These are phyloP conservation scores for Arabidopsis hybrid DNA, from an alignment of 441 rosid genomes.

Conservation along the genomic window DNA sequence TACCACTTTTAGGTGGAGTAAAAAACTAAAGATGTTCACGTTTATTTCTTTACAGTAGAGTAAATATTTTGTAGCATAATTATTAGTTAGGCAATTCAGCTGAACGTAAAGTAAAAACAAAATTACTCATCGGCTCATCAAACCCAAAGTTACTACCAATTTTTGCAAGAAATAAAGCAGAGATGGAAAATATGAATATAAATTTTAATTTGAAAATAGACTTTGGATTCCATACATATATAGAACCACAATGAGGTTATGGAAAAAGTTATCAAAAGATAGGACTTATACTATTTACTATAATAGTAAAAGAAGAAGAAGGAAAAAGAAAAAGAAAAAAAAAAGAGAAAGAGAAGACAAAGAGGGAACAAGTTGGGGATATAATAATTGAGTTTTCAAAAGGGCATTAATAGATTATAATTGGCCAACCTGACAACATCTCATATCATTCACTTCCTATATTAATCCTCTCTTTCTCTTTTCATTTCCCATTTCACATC, in stretches of 20 bases:
- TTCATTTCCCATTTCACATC: slow-evolving; percentile 27
- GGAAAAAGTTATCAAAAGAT: slow-evolving; percentile 24
- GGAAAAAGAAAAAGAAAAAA: not conserved
- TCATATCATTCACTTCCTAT: slow-evolving; percentile 38
- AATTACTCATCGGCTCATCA: too few relatives aligned
- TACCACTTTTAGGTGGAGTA: too few relatives aligned
- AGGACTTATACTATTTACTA: slow-evolving; percentile 23
- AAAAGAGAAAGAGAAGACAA: slow-evolving; percentile 31
- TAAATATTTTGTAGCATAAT: too few relatives aligned
- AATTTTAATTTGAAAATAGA: slow-evolving; percentile 6
- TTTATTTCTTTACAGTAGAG: too few relatives aligned
- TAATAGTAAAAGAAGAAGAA: slow-evolving; percentile 23
- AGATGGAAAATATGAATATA: not conserved
- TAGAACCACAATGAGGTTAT: slow-evolving; percentile 37
- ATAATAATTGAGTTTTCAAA: slow-evolving; percentile 40
- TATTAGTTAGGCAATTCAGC: too few relatives aligned
- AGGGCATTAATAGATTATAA: slow-evolving; percentile 23
- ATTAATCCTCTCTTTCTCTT: slow-evolving; percentile 24
- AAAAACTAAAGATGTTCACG: too few relatives aligned
- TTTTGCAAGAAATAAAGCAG: not conserved
- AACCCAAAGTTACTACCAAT: too few relatives aligned
- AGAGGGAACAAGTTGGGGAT: slow-evolving; percentile 43
- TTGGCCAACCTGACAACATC: slow-evolving; percentile 41
- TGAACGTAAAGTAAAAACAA: too few relatives aligned
- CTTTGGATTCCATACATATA: slow-evolving; percentile 46